Percentiles rank a stretch among this genome's conserved stretches.
phyloP scores from a whole-genome alignment of 257 asterid genomes.

The Solanum medicagineum region DNA sequence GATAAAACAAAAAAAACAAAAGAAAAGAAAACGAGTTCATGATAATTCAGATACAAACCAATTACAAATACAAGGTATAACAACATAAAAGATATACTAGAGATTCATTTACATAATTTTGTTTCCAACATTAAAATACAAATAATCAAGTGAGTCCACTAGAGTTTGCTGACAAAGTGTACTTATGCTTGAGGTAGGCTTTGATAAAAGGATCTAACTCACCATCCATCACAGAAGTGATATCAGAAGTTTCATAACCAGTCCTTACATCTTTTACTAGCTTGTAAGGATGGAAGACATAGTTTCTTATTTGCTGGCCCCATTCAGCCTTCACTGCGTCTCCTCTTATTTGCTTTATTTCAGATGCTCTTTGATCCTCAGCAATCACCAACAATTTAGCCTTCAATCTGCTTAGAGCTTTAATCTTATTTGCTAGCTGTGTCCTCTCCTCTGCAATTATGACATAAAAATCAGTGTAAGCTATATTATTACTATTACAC shows the following conservation, averaged over 20 bases:
- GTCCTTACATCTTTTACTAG: constrained; percentile 87
- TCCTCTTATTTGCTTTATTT: constrained; percentile 92
- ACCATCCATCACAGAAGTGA: constrained; percentile 88
- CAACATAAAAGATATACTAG: neutral
- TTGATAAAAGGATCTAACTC: constrained; percentile 83
- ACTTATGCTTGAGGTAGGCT: constrained; percentile 76
- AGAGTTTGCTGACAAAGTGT: constrained; percentile 30
- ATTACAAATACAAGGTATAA: neutral
- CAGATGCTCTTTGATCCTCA: constrained; percentile 86
- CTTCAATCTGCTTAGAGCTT: constrained; percentile 79
- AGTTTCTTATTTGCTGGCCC: constrained; percentile 97
- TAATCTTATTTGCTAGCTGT: constrained; percentile 84
- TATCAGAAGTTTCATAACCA: constrained; percentile 69
- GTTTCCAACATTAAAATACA: neutral
- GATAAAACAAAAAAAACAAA: neutral
- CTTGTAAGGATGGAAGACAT: constrained; percentile 93
- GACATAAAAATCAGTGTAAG: neutral
- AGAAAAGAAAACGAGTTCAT: neutral
- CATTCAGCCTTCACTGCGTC: constrained; percentile 92
- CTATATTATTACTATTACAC: neutral
- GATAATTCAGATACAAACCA: neutral
- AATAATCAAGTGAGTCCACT: constrained; percentile 8
- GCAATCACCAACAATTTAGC: constrained; percentile 84
- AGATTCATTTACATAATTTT: neutral
- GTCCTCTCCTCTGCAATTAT: constrained; percentile 59